These are phyloP conservation scores for Pezicula radicicola DNA, from an alignment of 2,329 filamentous ascomycete species.

Conservation along the genomic window DNA sequence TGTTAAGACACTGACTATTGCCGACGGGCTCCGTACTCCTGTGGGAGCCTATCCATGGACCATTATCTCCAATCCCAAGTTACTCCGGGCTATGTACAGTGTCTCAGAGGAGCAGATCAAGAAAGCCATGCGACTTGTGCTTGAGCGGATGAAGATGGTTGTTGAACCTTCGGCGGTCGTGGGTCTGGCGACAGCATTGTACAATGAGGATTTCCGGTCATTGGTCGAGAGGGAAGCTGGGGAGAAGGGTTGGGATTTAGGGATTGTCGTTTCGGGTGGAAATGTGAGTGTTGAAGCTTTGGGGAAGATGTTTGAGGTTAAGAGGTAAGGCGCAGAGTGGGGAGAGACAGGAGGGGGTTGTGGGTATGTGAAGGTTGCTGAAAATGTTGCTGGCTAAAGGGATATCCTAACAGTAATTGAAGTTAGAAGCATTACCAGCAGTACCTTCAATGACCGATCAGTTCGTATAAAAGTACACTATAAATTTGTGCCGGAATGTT, in stretches of 20 bases:
- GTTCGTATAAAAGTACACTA: too few relatives aligned
- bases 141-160: constrained; percentile 87
- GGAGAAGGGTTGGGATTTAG: constrained; percentile 69
- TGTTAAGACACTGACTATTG: constrained; percentile 78
- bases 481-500: too few relatives aligned
- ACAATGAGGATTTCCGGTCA: constrained; percentile 76
- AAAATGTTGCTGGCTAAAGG: constrained; percentile 18
- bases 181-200: constrained; percentile 78
- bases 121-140: constrained; percentile 69
- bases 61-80: constrained; percentile 68
- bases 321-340: constrained; percentile 2
- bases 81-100: constrained; percentile 67
- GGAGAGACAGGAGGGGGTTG: constrained; percentile 12
- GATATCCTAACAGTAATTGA: neutral
- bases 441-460: too few relatives aligned
- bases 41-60: constrained; percentile 74
- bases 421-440: too few relatives aligned
- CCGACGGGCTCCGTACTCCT: constrained; percentile 84
- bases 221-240: constrained; percentile 70
- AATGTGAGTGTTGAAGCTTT: constrained; percentile 55
- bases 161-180: constrained; percentile 88
- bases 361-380: constrained; percentile 14
- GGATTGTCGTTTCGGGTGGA: constrained; percentile 57
- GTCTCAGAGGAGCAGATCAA: constrained; percentile 83
- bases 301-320: constrained; percentile 43